Evolutionary conservation across 2,329 filamentous ascomycete genomes (phyloP), one percentile per base, ranked within the genome.

Genomic region (Bipolaris bicolor): DNA sequence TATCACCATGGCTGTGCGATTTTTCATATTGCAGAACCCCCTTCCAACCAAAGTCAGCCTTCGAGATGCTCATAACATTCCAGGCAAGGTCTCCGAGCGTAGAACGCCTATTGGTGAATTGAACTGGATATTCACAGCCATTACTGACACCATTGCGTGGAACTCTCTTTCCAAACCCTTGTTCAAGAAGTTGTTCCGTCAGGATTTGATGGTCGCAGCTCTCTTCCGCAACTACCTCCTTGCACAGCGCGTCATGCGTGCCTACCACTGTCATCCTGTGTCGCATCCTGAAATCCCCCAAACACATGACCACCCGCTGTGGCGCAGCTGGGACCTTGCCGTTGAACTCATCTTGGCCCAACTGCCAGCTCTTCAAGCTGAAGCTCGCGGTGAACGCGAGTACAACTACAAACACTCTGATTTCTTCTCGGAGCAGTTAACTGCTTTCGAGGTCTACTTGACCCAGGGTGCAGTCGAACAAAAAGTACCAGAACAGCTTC

Each of bases 71-170:
- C 90, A 92, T 76, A 91, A 92, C 69, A 89, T 99, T 16, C 93
- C 94, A 2, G 95, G 95, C 33, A 88, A 92, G 61, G 85, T 98
- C 40, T 94, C 97, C 72, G 95, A 99, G 77, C 86, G 95, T 58
- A 85, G 95, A 71, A 98, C 95, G 48, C 95, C 95, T 7, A 84
- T 99, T 33, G 95, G 95, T 61, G 95, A 99, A 78, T 82, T 99
- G 13, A 99, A 99, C 72, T 99, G 95, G 95, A 99, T 99, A 34
- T 98, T 99, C 73, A 99, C 95, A 0, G 95, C 95, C 52, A 98
- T 99, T 64, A 99, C 95, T 0, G 95, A 99, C 74, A 98, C 94
- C 1, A 99, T 99, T 69, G 95, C 95, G 0, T 99, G 95, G 95
- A 98, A 96, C 31, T 96, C 92, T 5, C 80, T 99, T 3, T 91